Evolutionary conservation across 345 rosid species (phyloP).

Genomic region (Linum usitatissimum): DNA sequence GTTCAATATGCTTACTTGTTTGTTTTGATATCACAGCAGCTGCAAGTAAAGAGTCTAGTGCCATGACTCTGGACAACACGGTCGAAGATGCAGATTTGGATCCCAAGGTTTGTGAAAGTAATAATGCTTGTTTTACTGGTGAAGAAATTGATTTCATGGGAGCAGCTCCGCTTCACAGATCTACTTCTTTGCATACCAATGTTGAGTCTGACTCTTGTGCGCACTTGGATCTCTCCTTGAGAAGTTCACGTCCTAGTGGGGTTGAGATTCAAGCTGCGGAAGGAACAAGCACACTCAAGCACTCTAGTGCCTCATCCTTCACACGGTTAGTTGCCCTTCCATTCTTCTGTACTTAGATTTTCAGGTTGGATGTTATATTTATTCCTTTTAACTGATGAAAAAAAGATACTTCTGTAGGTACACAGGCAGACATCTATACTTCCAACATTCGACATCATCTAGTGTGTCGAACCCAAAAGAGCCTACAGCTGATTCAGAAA

Average conservation of each 20-base stretch:
- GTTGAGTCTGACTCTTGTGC: not conserved
- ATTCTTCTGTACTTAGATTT: too few relatives aligned
- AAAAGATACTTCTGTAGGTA: not conserved
- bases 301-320: slow-evolving; percentile 2
- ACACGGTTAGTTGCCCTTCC: not conserved
- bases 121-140: not conserved
- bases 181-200: not conserved
- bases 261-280: not conserved
- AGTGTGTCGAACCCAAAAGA: not conserved
- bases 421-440: not conserved
- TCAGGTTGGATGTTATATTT: not conserved
- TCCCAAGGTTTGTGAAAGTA: not conserved
- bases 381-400: not conserved
- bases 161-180: not conserved
- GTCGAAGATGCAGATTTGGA: not conserved
- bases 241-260: not conserved
- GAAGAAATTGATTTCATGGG: slow-evolving; percentile 2
- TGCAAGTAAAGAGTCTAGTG: not conserved
- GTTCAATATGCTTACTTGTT: too few relatives aligned
- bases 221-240: slow-evolving; percentile 2
- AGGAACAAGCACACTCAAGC: not conserved
- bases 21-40: not conserved
- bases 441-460: not conserved
- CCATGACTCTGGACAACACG: not conserved
- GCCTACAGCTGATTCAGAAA: not conserved